A percentile compares a stretch with the other conserved stretches of the same genome.
Conservation (phyloP, 2,329 filamentous ascomycete genomes). For the Ophiostoma tasmaniense region DNA sequence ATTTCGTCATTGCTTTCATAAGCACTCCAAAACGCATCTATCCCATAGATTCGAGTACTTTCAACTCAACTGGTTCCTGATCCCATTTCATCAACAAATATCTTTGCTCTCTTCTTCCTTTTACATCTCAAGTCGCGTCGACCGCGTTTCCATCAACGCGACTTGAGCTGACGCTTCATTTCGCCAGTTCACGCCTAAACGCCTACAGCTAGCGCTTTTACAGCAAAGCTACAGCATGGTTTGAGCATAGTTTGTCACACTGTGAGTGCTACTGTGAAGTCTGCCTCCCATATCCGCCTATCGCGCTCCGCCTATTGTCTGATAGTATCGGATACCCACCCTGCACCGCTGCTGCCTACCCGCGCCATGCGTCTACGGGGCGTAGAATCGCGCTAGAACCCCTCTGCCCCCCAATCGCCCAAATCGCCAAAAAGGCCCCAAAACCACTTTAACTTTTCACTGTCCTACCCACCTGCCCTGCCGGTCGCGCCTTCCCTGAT, state of each 20-base stretch:
- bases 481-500: conserved; percentile 1
- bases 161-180: neutral
- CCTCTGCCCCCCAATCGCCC: neutral
- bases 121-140: neutral
- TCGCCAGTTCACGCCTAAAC: neutral
- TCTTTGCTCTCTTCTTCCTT: neutral
- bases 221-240: neutral
- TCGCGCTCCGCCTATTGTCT: neutral
- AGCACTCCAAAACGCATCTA: no score
- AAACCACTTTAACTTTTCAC: neutral
- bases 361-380: neutral
- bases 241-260: no score
- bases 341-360: conserved; percentile 3
- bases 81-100: no score
- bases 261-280: neutral
- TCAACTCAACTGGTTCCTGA: no score
- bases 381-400: conserved; percentile 11
- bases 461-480: neutral
- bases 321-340: neutral
- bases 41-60: no score
- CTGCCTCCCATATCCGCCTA: neutral
- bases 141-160: neutral
- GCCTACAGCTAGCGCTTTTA: neutral
- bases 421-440: no score
- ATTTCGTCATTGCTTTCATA: neutral